Base-by-base conservation (phyloP, 1,139 yeast genomes). In the Taphrina pruni region DNA sequence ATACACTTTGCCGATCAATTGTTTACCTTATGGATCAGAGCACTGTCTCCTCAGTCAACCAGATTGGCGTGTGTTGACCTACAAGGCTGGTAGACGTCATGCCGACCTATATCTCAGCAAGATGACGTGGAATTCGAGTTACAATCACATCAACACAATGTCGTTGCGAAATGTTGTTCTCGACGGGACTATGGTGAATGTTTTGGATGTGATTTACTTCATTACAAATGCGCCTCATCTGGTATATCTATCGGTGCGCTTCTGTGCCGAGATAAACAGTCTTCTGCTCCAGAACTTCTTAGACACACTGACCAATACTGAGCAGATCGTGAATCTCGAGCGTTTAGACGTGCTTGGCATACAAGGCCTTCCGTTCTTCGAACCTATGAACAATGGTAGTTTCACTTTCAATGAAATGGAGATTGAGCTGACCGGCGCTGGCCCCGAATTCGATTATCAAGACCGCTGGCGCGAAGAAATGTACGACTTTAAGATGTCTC, bases 401-500 rank as follows among this genome's bases (percentile, higher is more conserved):
- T 38, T 55, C 39, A 51, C 66, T 7, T 51, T 62, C 35, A 46
- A 52, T 43, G 60, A 54, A n/a, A 41, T 48, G 36, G 54, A 48
- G 36, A 48, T 60, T 51, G 65, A 60, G 36, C 57, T 60, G 50
- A 60, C 51, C 20, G 65, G 65, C n/a, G 54, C 65, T 35, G 65
- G 65, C 20, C 66, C 66, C 5, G 62, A 55, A 48, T 65, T 43
- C 32, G 68, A 65, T 46, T 55, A 65, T 32, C 32, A 50, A 6
- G 68, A 65, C 21, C 46, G 39, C 11, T 65, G 68, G 68, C 61
- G 62, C 1, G 62, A 65, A 32, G 62, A 48, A 7, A 48, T 65
- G 45, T 45, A 46, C 36, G 62, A 65, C 35, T 56, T 65, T 36
- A 46, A 55, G n/a, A 57, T 52, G 39, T 46, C 62, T 12, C 62